These are phyloP conservation scores for Paramecium biaurelia DNA, from an alignment of 73 alveolate genomes.

Conservation along the genomic window DNA sequence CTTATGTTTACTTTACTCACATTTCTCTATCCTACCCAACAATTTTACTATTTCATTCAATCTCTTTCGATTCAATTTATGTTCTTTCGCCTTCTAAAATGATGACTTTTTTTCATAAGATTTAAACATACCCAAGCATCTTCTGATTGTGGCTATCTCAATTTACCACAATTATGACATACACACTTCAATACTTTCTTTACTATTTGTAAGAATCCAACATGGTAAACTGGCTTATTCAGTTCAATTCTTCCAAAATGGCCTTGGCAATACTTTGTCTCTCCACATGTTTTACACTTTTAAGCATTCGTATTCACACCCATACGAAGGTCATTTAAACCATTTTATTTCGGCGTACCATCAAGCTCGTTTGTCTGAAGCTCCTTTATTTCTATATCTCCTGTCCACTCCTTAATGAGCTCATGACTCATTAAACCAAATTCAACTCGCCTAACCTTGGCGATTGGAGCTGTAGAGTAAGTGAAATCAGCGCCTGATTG, in stretches of 20 bases:
- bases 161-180: constrained; percentile 83
- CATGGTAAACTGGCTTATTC: constrained; percentile 88
- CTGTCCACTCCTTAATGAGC: constrained; percentile 37
- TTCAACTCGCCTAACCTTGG: constrained; percentile 24
- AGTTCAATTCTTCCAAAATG: constrained; percentile 94
- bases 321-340: constrained; percentile 90
- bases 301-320: constrained; percentile 89
- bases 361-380: constrained; percentile 36
- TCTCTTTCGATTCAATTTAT: constrained; percentile 23
- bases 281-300: constrained; percentile 84
- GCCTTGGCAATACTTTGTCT: constrained; percentile 90
- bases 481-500: constrained; percentile 50
- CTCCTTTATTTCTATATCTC: constrained; percentile 12
- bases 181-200: constrained; percentile 85
- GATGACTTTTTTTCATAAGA: constrained; percentile 50
- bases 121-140: constrained; percentile 63
- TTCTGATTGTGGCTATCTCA: constrained; percentile 71
- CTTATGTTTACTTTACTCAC: background rate
- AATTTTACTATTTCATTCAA: constrained; percentile 44
- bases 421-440: constrained; percentile 47
- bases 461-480: constrained; percentile 40
- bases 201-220: constrained; percentile 79
- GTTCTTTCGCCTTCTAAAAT: constrained; percentile 56
- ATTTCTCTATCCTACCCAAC: background rate
- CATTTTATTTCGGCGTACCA: constrained; percentile 82